Evolutionary conservation across 1,284 basidiomycete species (phyloP).

Genomic region (Dichomitus squalens): DNA sequence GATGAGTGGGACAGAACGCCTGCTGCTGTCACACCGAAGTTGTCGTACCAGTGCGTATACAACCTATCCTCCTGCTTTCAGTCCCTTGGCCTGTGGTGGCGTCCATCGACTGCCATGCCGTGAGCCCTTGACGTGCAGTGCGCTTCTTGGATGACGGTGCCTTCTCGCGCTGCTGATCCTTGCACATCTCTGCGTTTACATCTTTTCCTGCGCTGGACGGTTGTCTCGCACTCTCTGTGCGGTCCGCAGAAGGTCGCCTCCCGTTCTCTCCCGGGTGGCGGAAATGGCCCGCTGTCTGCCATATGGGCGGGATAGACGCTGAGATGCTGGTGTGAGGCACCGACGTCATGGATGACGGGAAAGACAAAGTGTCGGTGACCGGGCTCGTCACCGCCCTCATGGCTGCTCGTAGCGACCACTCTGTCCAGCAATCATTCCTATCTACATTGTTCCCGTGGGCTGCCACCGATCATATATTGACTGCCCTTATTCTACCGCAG

Average conservation of each 20-base stretch:
- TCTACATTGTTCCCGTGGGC: neutral
- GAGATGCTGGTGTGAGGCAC: neutral
- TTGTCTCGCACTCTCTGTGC: neutral
- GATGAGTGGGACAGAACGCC: slow-evolving; percentile 70
- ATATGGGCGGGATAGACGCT: neutral
- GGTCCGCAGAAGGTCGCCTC: too few relatives aligned
- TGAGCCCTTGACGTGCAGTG: too few relatives aligned
- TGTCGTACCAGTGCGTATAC: slow-evolving; percentile 38
- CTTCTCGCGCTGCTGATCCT: too few relatives aligned
- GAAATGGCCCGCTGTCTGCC: neutral
- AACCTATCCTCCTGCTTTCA: neutral
- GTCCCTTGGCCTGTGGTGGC: neutral
- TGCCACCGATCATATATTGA: neutral
- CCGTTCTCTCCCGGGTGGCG: too few relatives aligned
- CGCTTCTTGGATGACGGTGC: too few relatives aligned
- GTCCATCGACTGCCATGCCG: neutral
- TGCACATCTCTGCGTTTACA: too few relatives aligned
- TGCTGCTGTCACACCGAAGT: slow-evolving; percentile 37
- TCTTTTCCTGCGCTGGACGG: neutral
- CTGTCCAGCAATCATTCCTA: neutral
- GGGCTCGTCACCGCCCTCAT: neutral
- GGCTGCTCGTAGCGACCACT: too few relatives aligned
- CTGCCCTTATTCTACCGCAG: slow-evolving; percentile 21
- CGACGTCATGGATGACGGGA: slow-evolving; percentile 24
- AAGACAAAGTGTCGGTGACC: neutral